Conservation (phyloP, 345 rosid genomes). For the Lepidium didymum region DNA sequence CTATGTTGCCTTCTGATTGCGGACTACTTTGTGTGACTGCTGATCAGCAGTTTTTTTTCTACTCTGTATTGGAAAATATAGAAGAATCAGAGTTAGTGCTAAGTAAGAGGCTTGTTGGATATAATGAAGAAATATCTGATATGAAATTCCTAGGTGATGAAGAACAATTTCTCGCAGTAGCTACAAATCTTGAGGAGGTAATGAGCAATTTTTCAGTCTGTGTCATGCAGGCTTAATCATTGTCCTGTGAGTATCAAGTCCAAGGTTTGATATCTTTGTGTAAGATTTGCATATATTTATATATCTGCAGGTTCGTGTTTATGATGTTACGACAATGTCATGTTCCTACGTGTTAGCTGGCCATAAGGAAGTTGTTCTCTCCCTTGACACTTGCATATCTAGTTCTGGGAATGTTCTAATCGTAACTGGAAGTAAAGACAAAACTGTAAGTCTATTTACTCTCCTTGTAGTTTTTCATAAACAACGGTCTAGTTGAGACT, state of each 20-base stretch:
- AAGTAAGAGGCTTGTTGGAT: conserved; percentile 77
- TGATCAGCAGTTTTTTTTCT: conserved; percentile 82
- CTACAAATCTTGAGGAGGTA: conserved; percentile 93
- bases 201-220: conserved; percentile 2
- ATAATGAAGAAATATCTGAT: conserved; percentile 90
- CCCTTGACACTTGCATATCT: conserved; percentile 74
- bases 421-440: conserved; percentile 90
- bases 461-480: conserved; percentile 2
- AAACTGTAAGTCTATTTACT: conserved; percentile 50
- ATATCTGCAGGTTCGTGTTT: conserved; percentile 73
- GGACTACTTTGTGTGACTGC: conserved; percentile 92
- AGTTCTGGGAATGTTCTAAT: conserved; percentile 53
- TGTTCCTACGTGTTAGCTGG: conserved; percentile 88
- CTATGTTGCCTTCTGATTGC: conserved; percentile 56
- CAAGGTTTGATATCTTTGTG: not conserved
- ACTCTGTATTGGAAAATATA: conserved; percentile 33
- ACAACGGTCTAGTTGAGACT: not conserved
- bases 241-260: conserved; percentile 2
- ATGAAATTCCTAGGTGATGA: conserved; percentile 87
- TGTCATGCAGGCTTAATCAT: conserved; percentile 7
- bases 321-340: conserved; percentile 81
- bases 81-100: conserved; percentile 45
- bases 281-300: conserved; percentile 5
- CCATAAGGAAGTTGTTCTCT: conserved; percentile 69
- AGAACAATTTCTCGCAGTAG: conserved; percentile 84